Conservation (phyloP, 1,284 basidiomycete genomes). For the Phlebopus sp. region DNA sequence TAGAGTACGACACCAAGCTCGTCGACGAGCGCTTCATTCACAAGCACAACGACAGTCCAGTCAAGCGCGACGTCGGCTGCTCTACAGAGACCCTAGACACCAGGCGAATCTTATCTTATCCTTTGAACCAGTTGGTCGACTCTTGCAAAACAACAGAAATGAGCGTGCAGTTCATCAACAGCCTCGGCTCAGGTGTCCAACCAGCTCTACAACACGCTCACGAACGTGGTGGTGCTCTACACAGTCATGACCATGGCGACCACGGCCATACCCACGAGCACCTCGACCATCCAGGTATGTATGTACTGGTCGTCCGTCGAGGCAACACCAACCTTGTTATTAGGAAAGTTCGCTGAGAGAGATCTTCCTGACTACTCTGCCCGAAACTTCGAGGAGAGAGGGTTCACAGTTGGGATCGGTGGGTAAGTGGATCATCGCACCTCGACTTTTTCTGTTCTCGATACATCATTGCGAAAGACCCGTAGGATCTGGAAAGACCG, state of each 20-base stretch:
- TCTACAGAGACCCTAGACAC: too few relatives aligned
- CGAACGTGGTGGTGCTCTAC: conserved; percentile 30
- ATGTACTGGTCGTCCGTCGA: conserved; percentile 18
- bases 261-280: conserved; percentile 93
- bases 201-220: conserved; percentile 40
- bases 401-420: conserved; percentile 96
- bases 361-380: conserved; percentile 87
- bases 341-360: conserved; percentile 89
- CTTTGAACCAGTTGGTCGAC: conserved; percentile 11
- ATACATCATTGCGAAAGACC: conserved; percentile 50
- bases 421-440: conserved; percentile 55
- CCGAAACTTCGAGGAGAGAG: conserved; percentile 89
- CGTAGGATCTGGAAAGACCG: conserved; percentile 97
- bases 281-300: conserved; percentile 84
- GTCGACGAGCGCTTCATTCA: conserved; percentile 24
- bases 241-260: conserved; percentile 50
- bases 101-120: background rate
- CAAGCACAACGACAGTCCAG: background rate
- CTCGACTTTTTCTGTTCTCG: conserved; percentile 3
- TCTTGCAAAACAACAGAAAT: conserved; percentile 27
- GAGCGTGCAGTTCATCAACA: conserved; percentile 75
- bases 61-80: too few relatives aligned
- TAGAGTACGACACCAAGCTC: conserved; percentile 30
- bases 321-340: conserved; percentile 12
- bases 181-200: conserved; percentile 38